phyloP scores from a whole-genome alignment of 2,329 filamentous ascomycete genomes.

The Colletotrichum liriopes region DNA sequence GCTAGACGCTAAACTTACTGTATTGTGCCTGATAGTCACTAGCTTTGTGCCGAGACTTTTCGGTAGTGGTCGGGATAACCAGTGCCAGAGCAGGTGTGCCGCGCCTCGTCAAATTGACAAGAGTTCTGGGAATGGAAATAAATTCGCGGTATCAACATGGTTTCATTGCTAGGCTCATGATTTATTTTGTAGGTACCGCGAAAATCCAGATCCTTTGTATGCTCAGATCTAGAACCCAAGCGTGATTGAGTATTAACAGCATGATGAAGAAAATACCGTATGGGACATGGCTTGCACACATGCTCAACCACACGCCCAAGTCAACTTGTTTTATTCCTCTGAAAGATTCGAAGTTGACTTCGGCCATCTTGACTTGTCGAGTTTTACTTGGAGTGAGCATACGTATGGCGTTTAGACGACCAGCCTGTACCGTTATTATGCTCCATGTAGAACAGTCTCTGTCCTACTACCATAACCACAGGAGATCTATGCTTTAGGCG shows the following conservation, averaged over 20 bases:
- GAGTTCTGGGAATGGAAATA: not conserved
- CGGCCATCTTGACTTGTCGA: too few relatives aligned
- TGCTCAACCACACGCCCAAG: not conserved
- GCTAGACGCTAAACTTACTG: slow-evolving; percentile 15
- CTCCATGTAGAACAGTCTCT: not conserved
- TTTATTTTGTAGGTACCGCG: not conserved
- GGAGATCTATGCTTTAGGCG: too few relatives aligned
- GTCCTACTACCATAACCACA: too few relatives aligned
- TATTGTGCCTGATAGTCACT: not conserved
- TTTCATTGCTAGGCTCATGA: not conserved
- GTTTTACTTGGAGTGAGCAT: not conserved
- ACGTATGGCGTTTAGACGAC: not conserved
- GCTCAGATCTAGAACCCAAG: not conserved
- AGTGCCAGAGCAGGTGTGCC: not conserved
- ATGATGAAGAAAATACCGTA: not conserved
- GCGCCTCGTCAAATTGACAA: not conserved
- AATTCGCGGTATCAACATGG: not conserved
- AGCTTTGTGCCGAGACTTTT: not conserved
- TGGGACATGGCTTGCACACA: not conserved
- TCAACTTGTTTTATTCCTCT: not conserved
- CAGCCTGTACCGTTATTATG: not conserved
- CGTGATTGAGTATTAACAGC: not conserved
- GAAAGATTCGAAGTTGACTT: not conserved
- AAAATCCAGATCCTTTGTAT: not conserved
- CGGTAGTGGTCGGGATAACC: not conserved